A percentile compares a stretch with the other conserved stretches of the same genome.
phyloP scores from a whole-genome alignment of 2,329 filamentous ascomycete species.

The Pseudogymnoascus sp. region DNA sequence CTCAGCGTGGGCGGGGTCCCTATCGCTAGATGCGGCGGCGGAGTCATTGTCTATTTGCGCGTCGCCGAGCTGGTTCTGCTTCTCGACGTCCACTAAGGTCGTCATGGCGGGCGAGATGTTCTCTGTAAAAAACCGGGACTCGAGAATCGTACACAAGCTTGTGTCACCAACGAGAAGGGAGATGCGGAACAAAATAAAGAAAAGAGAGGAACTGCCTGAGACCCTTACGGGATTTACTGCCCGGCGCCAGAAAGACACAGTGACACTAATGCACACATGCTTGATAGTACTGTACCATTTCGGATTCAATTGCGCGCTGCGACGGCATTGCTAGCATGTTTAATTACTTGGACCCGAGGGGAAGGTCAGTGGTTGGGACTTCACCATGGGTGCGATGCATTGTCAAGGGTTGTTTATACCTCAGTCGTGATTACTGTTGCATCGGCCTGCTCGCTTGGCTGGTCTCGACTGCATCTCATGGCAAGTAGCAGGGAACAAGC shows the following conservation, averaged over 20 bases:
- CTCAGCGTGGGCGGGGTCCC: neutral
- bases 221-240: neutral
- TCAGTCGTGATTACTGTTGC: neutral
- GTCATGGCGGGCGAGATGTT: neutral
- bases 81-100: conserved; percentile 2
- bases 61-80: neutral
- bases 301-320: neutral
- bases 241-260: neutral
- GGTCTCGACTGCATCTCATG: neutral
- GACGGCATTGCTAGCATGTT: neutral
- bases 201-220: neutral
- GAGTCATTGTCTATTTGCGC: conserved; percentile 6
- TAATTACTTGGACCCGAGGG: neutral
- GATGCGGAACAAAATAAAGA: neutral
- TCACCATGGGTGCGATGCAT: neutral
- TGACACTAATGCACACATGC: neutral
- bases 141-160: neutral
- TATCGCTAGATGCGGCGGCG: neutral
- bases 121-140: neutral
- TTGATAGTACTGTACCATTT: neutral
- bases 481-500: neutral
- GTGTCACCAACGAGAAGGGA: neutral
- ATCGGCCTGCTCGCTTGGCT: neutral
- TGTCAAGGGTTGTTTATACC: neutral
- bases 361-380: neutral